phyloP scores from a whole-genome alignment of 164 flowering plant genomes.

The Santalum album region DNA sequence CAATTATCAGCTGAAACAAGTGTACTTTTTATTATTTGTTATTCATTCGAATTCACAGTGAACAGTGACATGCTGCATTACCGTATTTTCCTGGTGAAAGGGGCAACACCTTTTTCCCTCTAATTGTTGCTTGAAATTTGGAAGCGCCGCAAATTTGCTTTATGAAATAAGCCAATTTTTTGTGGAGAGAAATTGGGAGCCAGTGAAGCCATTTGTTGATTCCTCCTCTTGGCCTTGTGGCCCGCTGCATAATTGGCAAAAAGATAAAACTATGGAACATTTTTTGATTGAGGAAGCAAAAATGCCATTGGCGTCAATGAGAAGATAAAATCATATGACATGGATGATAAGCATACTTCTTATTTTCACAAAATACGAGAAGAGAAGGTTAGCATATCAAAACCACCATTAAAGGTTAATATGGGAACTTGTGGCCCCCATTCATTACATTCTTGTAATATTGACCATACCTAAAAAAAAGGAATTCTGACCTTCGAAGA shows the following conservation, averaged over 20 bases:
- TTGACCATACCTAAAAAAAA: too few relatives aligned
- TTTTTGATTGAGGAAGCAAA: background rate
- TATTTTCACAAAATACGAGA: too few relatives aligned
- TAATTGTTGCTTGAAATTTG: conserved; percentile 12
- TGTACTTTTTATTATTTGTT: too few relatives aligned
- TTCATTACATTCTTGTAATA: too few relatives aligned
- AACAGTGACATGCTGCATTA: conserved; percentile 13
- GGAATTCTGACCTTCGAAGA: too few relatives aligned
- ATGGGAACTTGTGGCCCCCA: too few relatives aligned
- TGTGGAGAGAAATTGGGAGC: conserved; percentile 82
- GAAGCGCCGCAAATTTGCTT: conserved; percentile 46
- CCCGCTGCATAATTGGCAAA: conserved; percentile 44
- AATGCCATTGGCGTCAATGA: background rate
- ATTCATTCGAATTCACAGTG: too few relatives aligned
- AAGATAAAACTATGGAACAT: background rate
- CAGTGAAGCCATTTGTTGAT: conserved; percentile 81
- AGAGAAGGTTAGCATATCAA: too few relatives aligned
- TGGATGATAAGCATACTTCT: too few relatives aligned
- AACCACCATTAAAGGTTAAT: too few relatives aligned
- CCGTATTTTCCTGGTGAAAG: conserved; percentile 38
- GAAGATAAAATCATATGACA: background rate
- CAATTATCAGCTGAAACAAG: background rate
- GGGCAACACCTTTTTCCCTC: conserved; percentile 26
- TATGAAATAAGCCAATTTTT: conserved; percentile 39
- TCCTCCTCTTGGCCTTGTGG: conserved; percentile 83